phyloP scores from a whole-genome alignment of 2,329 filamentous ascomycete species.

The Podosphaera fusca region DNA sequence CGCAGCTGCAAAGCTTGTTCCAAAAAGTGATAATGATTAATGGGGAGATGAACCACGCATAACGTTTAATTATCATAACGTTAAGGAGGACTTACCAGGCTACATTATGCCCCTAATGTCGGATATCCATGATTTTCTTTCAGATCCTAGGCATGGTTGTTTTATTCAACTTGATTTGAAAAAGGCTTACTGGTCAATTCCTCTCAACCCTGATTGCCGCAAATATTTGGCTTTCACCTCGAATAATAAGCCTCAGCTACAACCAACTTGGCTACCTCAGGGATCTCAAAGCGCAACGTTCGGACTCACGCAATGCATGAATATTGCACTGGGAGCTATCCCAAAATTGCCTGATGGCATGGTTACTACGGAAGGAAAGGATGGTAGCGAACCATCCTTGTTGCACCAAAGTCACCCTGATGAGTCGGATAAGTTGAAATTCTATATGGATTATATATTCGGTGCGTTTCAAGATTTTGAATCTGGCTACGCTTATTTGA shows the following conservation, averaged over 20 bases:
- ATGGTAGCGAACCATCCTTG: not conserved
- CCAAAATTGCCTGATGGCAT: not conserved
- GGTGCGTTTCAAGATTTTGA: not conserved
- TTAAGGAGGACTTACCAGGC: not conserved
- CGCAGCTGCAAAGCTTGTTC: not conserved
- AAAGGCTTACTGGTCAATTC: not conserved
- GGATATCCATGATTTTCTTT: not conserved
- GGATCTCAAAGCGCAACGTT: not conserved
- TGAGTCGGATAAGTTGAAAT: not conserved
- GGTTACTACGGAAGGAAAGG: not conserved
- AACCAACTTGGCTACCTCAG: not conserved
- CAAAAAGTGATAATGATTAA: not conserved
- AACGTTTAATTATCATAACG: not conserved
- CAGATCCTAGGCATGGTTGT: not conserved
- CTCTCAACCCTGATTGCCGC: not conserved
- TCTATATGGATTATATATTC: not conserved
- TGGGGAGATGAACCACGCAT: not conserved
- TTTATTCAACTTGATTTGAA: not conserved
- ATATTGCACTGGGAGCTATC: not conserved
- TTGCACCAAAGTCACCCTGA: not conserved
- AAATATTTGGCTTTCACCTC: constrained; percentile 1
- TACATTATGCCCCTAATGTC: not conserved
- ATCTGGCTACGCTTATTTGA: not conserved
- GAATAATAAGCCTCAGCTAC: not conserved
- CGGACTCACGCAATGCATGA: not conserved